Evolutionary conservation across 164 flowering plant genomes (phyloP).

Genomic region (Warburgia ugandensis): DNA sequence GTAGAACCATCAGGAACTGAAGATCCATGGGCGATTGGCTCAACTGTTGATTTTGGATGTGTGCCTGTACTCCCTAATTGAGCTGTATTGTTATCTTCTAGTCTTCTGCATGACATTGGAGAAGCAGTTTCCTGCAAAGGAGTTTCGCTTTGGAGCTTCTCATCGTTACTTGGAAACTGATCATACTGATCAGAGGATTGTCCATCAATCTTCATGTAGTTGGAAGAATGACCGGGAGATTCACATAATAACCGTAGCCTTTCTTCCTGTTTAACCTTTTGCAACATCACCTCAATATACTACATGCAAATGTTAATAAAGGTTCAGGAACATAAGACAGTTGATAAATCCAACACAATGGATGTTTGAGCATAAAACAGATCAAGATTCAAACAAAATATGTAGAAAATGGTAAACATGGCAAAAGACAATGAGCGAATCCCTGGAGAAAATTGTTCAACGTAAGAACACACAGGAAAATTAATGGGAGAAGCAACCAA

Average conservation of each 20-base stretch:
- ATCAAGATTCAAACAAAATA: too few relatives aligned
- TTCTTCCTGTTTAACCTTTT: constrained; percentile 40
- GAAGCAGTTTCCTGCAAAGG: constrained; percentile 38
- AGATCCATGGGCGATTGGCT: constrained; percentile 18
- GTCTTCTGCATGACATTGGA: constrained; percentile 14
- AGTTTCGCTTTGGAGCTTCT: constrained; percentile 22
- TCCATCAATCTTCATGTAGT: constrained; percentile 19
- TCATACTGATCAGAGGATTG: constrained; percentile 23
- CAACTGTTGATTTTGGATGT: constrained; percentile 24
- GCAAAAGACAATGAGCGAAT: too few relatives aligned
- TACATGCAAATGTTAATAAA: too few relatives aligned
- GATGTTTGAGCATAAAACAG: too few relatives aligned
- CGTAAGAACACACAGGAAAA: too few relatives aligned
- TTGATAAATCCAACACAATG: too few relatives aligned
- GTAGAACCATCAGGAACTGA: constrained; percentile 25
- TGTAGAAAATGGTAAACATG: too few relatives aligned
- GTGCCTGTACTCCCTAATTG: constrained; percentile 22
- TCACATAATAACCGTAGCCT: constrained; percentile 31
- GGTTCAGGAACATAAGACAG: too few relatives aligned
- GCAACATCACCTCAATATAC: constrained; percentile 41
- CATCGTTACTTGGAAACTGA: constrained; percentile 24
- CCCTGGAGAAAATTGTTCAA: too few relatives aligned
- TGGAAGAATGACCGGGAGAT: constrained; percentile 28
- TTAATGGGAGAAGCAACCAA: too few relatives aligned
- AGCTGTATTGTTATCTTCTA: constrained; percentile 13